These are phyloP conservation scores for Coemansia sp. DNA, from an alignment of 192 early-diverging fungal genomes.

Conservation along the genomic window DNA sequence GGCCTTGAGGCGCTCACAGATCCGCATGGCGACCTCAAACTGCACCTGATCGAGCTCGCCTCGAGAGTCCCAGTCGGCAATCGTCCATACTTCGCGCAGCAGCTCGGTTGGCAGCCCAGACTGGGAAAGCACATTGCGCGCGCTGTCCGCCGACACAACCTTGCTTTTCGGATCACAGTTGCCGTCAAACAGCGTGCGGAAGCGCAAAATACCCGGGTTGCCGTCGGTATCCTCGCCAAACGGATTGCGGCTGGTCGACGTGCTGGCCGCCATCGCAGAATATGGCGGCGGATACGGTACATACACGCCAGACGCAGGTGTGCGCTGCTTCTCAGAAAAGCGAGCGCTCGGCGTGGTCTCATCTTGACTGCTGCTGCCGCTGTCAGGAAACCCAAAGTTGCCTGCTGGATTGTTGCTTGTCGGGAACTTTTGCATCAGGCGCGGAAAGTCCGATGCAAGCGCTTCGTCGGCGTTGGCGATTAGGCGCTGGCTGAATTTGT, in stretches of 20 bases:
- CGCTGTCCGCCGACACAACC: constrained; percentile 20
- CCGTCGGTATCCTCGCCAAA: constrained; percentile 58
- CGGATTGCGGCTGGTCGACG: constrained; percentile 59
- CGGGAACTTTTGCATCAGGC: constrained; percentile 76
- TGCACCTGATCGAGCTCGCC: constrained; percentile 83
- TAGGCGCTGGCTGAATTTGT: constrained; percentile 68
- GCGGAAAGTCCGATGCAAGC: constrained; percentile 67
- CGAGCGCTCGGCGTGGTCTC: not conserved
- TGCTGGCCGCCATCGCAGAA: constrained; percentile 38
- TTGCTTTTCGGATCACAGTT: constrained; percentile 38
- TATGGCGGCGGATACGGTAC: constrained; percentile 39
- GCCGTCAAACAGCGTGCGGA: constrained; percentile 29
- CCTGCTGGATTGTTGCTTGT: constrained; percentile 38
- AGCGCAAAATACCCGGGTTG: constrained; percentile 58
- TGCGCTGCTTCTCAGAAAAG: constrained; percentile 15
- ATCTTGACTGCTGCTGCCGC: not conserved
- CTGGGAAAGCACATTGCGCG: constrained; percentile 51
- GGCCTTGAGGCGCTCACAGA: constrained; percentile 50
- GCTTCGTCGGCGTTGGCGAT: constrained; percentile 70
- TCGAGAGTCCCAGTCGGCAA: constrained; percentile 75
- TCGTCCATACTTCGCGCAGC: constrained; percentile 70
- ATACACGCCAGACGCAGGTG: not conserved
- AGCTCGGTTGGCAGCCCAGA: constrained; percentile 63
- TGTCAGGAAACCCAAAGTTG: constrained; percentile 21
- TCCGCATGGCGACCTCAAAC: constrained; percentile 80